Base-by-base conservation (phyloP, 1,284 basidiomycete genomes). In the Ceratorhiza oryzae-sativae region DNA sequence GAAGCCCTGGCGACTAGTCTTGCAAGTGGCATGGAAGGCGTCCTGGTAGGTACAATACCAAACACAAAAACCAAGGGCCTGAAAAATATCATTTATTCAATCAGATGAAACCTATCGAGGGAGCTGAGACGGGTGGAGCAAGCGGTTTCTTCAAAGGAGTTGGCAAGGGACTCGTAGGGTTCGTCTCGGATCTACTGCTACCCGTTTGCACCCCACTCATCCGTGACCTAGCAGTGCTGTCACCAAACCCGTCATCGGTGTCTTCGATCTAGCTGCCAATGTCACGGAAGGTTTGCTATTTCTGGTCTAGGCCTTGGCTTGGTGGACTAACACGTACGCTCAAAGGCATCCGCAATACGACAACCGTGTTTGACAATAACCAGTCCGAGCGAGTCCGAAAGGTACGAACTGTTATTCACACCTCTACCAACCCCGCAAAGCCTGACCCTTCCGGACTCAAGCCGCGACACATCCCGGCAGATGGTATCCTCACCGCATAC, bases 81-180 rank as follows among this genome's bases (percentile, higher is more conserved):
- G 18, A 34, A n/a, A n/a, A 53, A 51, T 48, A 45, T 55, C 60
- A 36, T 30, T 15, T 41, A 15, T 13, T 51, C 51, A 75, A 41
- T 32, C 77, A 93, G 90, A 89, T 93, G 81, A 97, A 98, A 79
- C 97, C 97, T 0, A 88, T 99, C 56, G 96, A 99, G 80, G 97
- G 97, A 3, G 97, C 97, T 0, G 97, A 99, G 79, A 86, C 89
- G 15, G 95, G 92, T 77, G 97, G 97, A 5, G 95, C 97, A 0
- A 84, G 93, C 41, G 97, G 97, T 3, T 99, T 99, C 82, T 94
- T 98, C 84, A 98, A 97, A 80, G 97, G 97, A 13, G 88, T 99
- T 34, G 97, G 97, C 15, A 98, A 97, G 80, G 97, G 97, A 10
- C 83, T 98, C 65, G 94, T 98, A 71, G 97, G 97, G 90, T 94